Conservation (phyloP, 176 grass and related monocot genomes). For the Aechmea fasciata region DNA sequence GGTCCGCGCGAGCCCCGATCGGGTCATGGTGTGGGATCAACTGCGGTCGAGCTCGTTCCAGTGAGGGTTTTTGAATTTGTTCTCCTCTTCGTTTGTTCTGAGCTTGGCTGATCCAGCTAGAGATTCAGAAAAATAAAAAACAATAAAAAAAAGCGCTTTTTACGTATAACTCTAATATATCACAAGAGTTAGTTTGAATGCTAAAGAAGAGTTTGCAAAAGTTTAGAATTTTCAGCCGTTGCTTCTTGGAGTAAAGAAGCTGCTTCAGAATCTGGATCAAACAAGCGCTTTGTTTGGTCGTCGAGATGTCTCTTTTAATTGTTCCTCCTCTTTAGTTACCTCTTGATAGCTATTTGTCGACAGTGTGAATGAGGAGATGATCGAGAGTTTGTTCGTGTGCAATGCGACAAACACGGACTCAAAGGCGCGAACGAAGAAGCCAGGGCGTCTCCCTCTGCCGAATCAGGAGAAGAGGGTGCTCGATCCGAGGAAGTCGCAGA, state of each 20-base stretch:
- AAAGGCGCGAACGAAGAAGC: not conserved
- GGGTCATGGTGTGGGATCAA: slow-evolving; percentile 73
- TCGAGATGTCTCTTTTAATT: not conserved
- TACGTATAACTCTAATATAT: not conserved
- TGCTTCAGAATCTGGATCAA: too few relatives aligned
- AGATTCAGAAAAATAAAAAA: too few relatives aligned
- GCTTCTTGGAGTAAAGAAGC: not conserved
- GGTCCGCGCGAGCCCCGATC: slow-evolving; percentile 52
- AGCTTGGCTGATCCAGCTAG: too few relatives aligned
- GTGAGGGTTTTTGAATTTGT: slow-evolving; percentile 22
- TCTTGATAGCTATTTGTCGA: not conserved
- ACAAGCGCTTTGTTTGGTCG: not conserved
- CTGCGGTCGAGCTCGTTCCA: slow-evolving; percentile 67
- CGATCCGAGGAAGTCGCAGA: slow-evolving; percentile 51
- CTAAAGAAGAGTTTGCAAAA: not conserved
- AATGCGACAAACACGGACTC: slow-evolving; percentile 25
- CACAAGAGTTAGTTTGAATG: not conserved
- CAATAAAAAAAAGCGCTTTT: not conserved
- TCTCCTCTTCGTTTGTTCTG: too few relatives aligned
- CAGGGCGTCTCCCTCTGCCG: slow-evolving; percentile 3
- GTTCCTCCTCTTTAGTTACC: not conserved
- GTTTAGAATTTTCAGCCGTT: too few relatives aligned
- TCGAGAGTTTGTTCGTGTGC: slow-evolving; percentile 61
- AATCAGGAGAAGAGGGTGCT: slow-evolving; percentile 50
- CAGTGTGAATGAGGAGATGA: slow-evolving; percentile 72